Evolutionary conservation across 192 early-diverging fungal genomes (phyloP), one percentile per base, ranked within the genome.

Genomic region (Coemansia sp.): DNA sequence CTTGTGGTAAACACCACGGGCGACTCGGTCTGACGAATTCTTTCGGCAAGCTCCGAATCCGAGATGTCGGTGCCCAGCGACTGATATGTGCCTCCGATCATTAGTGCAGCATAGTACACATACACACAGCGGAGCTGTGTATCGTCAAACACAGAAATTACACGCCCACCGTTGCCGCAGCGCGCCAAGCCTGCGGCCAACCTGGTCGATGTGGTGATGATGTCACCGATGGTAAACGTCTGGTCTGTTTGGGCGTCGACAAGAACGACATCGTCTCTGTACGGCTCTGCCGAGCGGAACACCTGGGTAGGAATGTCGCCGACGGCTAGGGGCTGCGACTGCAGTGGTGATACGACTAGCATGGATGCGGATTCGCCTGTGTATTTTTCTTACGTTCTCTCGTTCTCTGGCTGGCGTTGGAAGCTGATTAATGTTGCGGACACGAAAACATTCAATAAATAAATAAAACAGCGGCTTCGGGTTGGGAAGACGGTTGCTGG

Each of bases 281-380:
- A 58, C 3, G 63, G 64, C 38, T 76, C 70, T 6, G 79, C 79
- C 7, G 67, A 71, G 40, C 74, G 60, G 50, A 81, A 76, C 48
- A 81, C 62, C 59, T 72, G 67, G 34, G 79, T 69, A 5, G 79
- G 79, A 45, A 81, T 76, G 57, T 81, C 79, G 50, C 79, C 79
- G 16, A 76, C 56, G 2, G 73, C 73, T 55, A 72, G 32, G 16
- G 70, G 56, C 25, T 61, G 60, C 25, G 67, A 68, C 57, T 52
- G 73, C 60, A 81, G 33, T 16, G 79, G 79, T 42, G 79, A 81
- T 45, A 63, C 71, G 42, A 81, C 71, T 50, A 75, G 50, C 79
- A 81, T 81, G 48, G 16, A 31, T 38, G 36, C 36, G 36, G 36
- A 11, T 38, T 5, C 36, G 36, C 7, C 10, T 28, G 52, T 7